phyloP scores from a whole-genome alignment of 352 stramenopile species.

The Pythium utonaiense region DNA sequence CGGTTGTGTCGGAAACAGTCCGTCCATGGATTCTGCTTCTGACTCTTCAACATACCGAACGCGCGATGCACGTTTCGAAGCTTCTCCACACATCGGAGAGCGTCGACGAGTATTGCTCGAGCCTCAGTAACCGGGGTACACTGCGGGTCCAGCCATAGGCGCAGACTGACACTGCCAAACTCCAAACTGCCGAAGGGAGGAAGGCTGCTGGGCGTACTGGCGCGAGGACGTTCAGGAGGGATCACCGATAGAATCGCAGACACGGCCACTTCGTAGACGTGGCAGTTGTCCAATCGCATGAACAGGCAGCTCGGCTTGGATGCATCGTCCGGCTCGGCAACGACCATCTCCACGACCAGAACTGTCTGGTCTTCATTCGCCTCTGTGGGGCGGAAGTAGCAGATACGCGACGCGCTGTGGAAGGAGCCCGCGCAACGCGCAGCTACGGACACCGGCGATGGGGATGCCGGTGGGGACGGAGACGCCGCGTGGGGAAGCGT shows the following conservation, averaged over 20 bases:
- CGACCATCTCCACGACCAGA: constrained; percentile 26
- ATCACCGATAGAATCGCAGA: constrained; percentile 7
- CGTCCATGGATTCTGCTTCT: constrained; percentile 4
- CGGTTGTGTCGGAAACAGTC: constrained; percentile 25
- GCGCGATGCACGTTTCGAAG: constrained; percentile 1
- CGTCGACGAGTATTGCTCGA: constrained; percentile 8
- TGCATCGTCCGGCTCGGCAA: not conserved
- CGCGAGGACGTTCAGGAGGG: constrained; percentile 2
- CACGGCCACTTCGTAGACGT: constrained; percentile 27
- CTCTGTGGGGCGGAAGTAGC: constrained; percentile 26
- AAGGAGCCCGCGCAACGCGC: constrained; percentile 30
- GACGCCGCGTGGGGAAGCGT: not conserved
- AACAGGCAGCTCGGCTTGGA: constrained; percentile 4
- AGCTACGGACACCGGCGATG: not conserved
- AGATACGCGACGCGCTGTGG: constrained; percentile 30
- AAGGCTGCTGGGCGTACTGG: not conserved
- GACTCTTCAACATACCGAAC: not conserved
- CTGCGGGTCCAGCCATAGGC: constrained; percentile 35
- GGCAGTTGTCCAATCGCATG: constrained; percentile 27
- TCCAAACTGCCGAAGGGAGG: constrained; percentile 31
- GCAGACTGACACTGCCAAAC: constrained; percentile 30
- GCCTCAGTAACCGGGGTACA: constrained; percentile 1
- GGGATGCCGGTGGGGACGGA: not conserved
- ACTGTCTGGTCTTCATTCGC: constrained; percentile 32
- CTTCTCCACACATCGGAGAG: constrained; percentile 13